Conservation (phyloP, 2,329 filamentous ascomycete genomes). For the Allantophomopsis lycopodina region DNA sequence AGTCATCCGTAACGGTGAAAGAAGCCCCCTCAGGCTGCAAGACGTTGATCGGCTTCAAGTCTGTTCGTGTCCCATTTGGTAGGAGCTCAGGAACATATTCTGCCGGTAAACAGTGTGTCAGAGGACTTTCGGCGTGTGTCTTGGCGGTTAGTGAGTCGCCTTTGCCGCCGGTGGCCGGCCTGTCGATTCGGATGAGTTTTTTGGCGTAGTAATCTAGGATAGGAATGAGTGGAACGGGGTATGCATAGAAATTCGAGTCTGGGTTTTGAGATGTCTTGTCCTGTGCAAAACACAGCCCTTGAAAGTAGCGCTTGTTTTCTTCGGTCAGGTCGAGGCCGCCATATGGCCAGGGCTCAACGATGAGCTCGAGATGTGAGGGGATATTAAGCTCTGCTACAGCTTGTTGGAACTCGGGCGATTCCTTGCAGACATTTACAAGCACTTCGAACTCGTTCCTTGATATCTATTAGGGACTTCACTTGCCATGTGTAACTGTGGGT, state of each 20-base stretch:
- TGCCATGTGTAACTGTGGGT: too few relatives aligned
- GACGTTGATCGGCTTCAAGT: constrained; percentile 45
- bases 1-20: constrained; percentile 34
- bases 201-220: constrained; percentile 31
- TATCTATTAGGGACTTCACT: too few relatives aligned
- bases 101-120: constrained; percentile 22
- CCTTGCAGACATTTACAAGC: constrained; percentile 31
- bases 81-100: constrained; percentile 26
- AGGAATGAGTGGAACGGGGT: constrained; percentile 29
- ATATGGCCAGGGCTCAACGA: constrained; percentile 37
- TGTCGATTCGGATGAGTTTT: constrained; percentile 32
- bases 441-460: constrained; percentile 27
- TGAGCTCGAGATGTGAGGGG: constrained; percentile 35
- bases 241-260: constrained; percentile 40
- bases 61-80: constrained; percentile 22
- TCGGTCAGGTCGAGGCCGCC: constrained; percentile 31
- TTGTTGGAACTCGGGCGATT: constrained; percentile 33
- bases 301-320: constrained; percentile 22
- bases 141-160: constrained; percentile 26
- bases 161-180: constrained; percentile 22
- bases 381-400: constrained; percentile 32
- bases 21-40: constrained; percentile 48
- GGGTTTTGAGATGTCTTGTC: constrained; percentile 29
- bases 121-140: constrained; percentile 26
- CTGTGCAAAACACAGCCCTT: constrained; percentile 34